Percentiles rank a stretch among this genome's conserved stretches.
Evolutionary conservation across 1,284 basidiomycete genomes (phyloP).

Genomic region (Fomitiporia mediterranea): DNA sequence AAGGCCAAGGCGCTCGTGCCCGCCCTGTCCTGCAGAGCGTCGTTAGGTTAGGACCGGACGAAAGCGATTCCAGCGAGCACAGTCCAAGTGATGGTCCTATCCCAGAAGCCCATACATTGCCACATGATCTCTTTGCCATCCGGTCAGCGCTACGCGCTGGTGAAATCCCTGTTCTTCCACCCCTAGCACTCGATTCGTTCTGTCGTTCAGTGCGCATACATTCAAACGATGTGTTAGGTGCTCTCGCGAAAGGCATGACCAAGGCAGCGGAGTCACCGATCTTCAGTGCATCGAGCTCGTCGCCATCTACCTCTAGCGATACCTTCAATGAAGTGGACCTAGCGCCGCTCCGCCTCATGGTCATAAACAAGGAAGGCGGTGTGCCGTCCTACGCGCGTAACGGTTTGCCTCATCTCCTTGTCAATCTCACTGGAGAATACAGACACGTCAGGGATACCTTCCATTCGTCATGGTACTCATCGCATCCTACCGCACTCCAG

Average conservation of each 20-base stretch:
- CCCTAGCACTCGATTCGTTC: slow-evolving; percentile 88
- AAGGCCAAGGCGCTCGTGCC: slow-evolving; percentile 79
- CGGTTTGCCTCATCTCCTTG: slow-evolving; percentile 92
- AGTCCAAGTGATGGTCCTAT: slow-evolving; percentile 28
- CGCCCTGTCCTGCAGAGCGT: slow-evolving; percentile 86
- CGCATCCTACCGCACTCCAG: slow-evolving; percentile 82
- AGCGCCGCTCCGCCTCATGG: slow-evolving; percentile 91
- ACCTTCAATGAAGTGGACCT: slow-evolving; percentile 55
- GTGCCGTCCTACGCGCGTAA: slow-evolving; percentile 95
- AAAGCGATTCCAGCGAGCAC: slow-evolving; percentile 32
- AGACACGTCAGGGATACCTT: slow-evolving; percentile 87
- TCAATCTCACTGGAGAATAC: slow-evolving; percentile 91
- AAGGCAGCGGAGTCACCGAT: slow-evolving; percentile 44
- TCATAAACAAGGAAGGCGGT: slow-evolving; percentile 96
- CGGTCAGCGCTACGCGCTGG: slow-evolving; percentile 85
- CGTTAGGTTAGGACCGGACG: slow-evolving; percentile 77
- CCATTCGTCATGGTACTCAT: slow-evolving; percentile 67
- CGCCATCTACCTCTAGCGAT: slow-evolving; percentile 20
- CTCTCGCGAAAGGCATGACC: slow-evolving; percentile 85
- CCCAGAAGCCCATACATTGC: slow-evolving; percentile 72
- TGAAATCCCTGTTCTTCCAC: slow-evolving; percentile 96
- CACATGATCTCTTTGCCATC: slow-evolving; percentile 76
- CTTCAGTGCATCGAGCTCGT: slow-evolving; percentile 20
- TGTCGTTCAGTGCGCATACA: slow-evolving; percentile 83
- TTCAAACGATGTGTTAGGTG: slow-evolving; percentile 88